Base-by-base conservation (phyloP, 2,329 filamentous ascomycete species). In the Lachnellula suecica region DNA sequence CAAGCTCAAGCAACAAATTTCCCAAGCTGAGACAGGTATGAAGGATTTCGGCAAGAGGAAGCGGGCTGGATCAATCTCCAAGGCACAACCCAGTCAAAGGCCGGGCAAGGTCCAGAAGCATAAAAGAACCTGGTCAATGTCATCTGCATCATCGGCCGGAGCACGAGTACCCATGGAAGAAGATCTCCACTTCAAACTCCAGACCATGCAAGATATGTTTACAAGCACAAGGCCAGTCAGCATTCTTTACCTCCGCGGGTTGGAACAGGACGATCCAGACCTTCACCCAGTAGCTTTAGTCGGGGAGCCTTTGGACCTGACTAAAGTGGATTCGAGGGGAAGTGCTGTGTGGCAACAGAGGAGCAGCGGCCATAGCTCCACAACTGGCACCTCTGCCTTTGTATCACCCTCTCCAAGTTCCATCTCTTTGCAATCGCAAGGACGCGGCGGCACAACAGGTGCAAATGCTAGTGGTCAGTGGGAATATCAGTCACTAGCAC, bases 111-210 rank as follows among this genome's bases (percentile, higher is more conserved):
- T 89, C 1, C 82, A 84, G 22, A 96, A 96, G 70, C 91, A 97
- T 72, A 95, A 96, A 71, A 79, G 93, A 53, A 96, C 91, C 0
- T 97, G 92, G 91, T 97, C 93, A 9, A 90, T 96, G 79, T 92
- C 91, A 22, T 97, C 93, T 5, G 74, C 82, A 27, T 85, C 84
- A 65, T 88, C 85, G 3, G 79, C 77, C 3, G 78, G 77, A 13
- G 77, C 76, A 17, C 74, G 81, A 20, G 65, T 75, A n/a, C 74
- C 81, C 0, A 71, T 83, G 23, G 85, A 88, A 66, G 89, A 94
- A 63, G 90, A 94, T 64, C 70, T 93, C 22, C 87, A 91, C 63
- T 81, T 82, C 69, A 93, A 93, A 70, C 76, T 94, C 24, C 85
- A 87, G 60, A 87, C 83, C 1, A 75, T 92, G 37, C 88, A 93